A percentile compares a stretch with the other conserved stretches of the same genome.
Conservation (phyloP, 148 eudicot species). For the Rhododendron vialii region DNA sequence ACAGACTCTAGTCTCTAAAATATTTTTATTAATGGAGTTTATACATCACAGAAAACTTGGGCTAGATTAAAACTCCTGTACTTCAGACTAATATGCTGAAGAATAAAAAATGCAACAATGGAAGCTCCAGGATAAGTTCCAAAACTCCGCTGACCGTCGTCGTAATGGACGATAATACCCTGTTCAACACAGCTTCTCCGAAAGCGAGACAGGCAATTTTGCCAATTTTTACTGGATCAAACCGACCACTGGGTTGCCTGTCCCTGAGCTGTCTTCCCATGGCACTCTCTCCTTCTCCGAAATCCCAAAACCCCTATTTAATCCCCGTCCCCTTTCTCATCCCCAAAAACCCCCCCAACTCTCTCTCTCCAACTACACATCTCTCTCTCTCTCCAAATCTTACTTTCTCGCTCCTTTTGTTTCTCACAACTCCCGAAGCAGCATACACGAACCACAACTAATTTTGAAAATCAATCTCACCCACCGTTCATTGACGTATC, state of each 20-base stretch:
- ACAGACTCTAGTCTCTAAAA: too few relatives aligned
- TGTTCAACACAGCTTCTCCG: background rate
- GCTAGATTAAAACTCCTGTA: too few relatives aligned
- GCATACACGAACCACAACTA: too few relatives aligned
- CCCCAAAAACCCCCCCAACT: too few relatives aligned
- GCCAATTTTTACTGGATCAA: background rate
- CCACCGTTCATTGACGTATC: background rate
- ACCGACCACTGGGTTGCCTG: slow-evolving; percentile 4
- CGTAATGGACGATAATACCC: background rate
- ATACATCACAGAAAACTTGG: too few relatives aligned
- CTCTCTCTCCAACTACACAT: background rate
- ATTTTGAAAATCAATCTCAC: background rate
- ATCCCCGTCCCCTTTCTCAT: background rate
- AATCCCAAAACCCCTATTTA: background rate
- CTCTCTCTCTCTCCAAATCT: background rate
- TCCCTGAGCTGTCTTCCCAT: slow-evolving; percentile 8
- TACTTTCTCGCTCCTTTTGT: too few relatives aligned
- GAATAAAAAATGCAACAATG: background rate
- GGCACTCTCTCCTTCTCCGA: slow-evolving; percentile 13
- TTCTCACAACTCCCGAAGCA: too few relatives aligned
- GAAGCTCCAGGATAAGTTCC: background rate
- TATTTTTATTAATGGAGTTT: too few relatives aligned
- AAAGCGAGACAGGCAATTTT: background rate
- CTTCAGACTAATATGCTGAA: too few relatives aligned
- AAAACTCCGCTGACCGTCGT: background rate